Evolutionary conservation across 1,284 basidiomycete species (phyloP), one percentile per base, ranked within the genome.

Genomic region (Malassezia japonica): DNA sequence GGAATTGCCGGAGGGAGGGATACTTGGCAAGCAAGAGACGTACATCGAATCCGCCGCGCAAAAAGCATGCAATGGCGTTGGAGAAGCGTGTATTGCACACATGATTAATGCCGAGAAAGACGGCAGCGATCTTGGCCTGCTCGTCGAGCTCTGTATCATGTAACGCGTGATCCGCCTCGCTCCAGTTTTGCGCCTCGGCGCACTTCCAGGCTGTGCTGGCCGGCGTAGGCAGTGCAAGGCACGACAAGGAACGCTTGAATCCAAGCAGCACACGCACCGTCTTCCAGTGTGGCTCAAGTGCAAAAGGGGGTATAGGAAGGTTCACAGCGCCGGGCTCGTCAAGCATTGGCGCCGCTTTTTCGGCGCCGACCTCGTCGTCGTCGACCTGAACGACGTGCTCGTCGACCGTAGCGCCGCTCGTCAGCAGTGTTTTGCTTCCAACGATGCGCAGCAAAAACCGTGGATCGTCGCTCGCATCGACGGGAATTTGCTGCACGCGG

Each of bases 401-500:
- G n/a, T n/a, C n/a, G n/a, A n/a, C n/a, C n/a, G n/a, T n/a, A n/a
- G n/a, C n/a, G n/a, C n/a, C n/a, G n/a, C n/a, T n/a, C n/a, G n/a
- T n/a, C n/a, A 29, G 21, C 25, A 45, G 23, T 10, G n/a, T 1
- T 2, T 4, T 21, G 33, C 24, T 40, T 6, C 29, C 18, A 7
- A 21, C 36, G 9, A n/a, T 45, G 12, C 27, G 16, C 16, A 48
- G 33, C 3, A 72, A 53, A 40, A 62, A 57, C 12, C 69, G 57
- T 6, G 67, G 61, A 39, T 35, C 44, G 13, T 13, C 16, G 5
- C 66, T 62, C 12, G 59, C 55, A 4, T 62, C 59, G 3, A 68
- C 46, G 6, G 54, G 52, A 9, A 64, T 18, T 9, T 46, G 57
- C 34, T 62, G 58, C 4, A 65, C 48, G 41, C 44, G 57, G 8